These are phyloP conservation scores for Extremus antarcticus DNA, from an alignment of 495 filamentous ascomycete genomes.

Conservation along the genomic window DNA sequence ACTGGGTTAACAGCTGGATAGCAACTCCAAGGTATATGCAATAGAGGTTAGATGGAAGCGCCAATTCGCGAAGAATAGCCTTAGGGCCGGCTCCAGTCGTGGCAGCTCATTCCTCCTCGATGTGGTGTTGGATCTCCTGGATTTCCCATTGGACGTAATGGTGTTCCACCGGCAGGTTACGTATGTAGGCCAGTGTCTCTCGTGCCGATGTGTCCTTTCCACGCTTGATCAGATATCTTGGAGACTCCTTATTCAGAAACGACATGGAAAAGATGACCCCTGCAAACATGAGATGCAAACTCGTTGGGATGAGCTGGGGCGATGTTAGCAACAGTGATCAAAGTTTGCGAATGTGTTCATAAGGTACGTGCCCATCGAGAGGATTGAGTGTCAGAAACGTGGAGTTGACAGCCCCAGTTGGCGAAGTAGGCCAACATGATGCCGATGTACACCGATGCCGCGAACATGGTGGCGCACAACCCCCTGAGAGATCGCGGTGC, in stretches of 20 bases:
- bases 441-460: conserved; percentile 46
- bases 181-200: background rate
- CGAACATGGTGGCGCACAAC: conserved; percentile 46
- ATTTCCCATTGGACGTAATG: conserved; percentile 38
- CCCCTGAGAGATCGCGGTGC: conserved; percentile 53
- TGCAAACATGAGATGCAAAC: conserved; percentile 63
- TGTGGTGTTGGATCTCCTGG: conserved; percentile 30
- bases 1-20: conserved; percentile 51
- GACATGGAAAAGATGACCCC: conserved; percentile 53
- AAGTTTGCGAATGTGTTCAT: background rate
- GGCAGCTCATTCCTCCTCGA: conserved; percentile 42
- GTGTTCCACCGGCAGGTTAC: conserved; percentile 15
- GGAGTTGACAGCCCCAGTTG: conserved; percentile 13
- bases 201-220: conserved; percentile 28
- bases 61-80: conserved; percentile 46
- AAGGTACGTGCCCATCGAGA: conserved; percentile 37
- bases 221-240: conserved; percentile 45
- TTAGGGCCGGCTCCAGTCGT: conserved; percentile 42
- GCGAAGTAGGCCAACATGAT: conserved; percentile 45
- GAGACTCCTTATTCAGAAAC: conserved; percentile 53
- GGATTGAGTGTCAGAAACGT: conserved; percentile 45
- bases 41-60: no score
- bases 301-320: conserved; percentile 47
- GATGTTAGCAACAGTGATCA: background rate
- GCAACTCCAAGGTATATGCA: no score